phyloP scores from a whole-genome alignment of 2,329 filamentous ascomycete genomes.

The Neopestalotiopsis rosae region DNA sequence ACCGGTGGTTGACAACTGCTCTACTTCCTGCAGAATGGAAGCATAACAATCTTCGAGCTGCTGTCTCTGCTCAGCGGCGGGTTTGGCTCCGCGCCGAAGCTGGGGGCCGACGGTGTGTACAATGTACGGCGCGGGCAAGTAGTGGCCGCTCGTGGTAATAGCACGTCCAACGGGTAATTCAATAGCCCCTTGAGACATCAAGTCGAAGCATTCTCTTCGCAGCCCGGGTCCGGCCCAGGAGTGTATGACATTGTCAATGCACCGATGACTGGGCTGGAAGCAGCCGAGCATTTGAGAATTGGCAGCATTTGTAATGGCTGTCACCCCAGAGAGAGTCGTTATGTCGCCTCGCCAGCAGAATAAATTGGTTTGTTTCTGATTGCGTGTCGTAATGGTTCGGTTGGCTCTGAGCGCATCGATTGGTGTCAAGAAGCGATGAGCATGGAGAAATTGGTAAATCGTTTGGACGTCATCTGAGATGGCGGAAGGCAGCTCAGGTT shows the following conservation, averaged over 20 bases:
- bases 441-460: neutral
- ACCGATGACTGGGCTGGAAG: conserved; percentile 38
- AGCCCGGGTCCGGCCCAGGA: conserved; percentile 36
- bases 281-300: conserved; percentile 40
- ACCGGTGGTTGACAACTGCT: conserved; percentile 28
- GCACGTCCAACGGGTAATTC: conserved; percentile 33
- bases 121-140: conserved; percentile 33
- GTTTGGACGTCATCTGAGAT: neutral
- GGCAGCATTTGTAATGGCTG: conserved; percentile 41
- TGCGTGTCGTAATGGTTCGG: neutral
- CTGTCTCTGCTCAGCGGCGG: conserved; percentile 24
- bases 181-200: conserved; percentile 30
- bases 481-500: neutral
- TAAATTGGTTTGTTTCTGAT: conserved; percentile 19
- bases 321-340: conserved; percentile 35
- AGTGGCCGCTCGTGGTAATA: conserved; percentile 27
- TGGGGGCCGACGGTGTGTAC: conserved; percentile 42
- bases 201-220: conserved; percentile 34
- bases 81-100: conserved; percentile 28
- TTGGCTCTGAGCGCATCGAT: neutral
- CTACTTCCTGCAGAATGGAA: conserved; percentile 34
- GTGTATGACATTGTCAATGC: conserved; percentile 44
- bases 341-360: conserved; percentile 41
- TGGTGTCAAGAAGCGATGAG: neutral
- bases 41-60: conserved; percentile 36